Conservation (phyloP, 108 stramenopile genomes). For the Cylindrotheca fusiformis region DNA sequence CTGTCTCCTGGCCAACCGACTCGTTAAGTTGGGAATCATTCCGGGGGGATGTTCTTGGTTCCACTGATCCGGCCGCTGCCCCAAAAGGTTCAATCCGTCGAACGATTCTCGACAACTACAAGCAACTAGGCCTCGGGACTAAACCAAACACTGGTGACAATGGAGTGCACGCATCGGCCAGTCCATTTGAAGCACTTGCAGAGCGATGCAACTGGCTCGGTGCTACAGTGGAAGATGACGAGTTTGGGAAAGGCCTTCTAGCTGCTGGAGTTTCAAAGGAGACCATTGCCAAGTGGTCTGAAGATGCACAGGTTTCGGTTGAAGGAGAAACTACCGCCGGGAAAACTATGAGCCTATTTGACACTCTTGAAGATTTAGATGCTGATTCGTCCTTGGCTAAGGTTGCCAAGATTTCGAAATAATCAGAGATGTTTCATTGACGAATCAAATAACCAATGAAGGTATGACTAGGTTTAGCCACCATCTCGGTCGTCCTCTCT, state of each 20-base stretch:
- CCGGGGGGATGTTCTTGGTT: slow-evolving; percentile 57
- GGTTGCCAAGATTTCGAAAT: slow-evolving; percentile 48
- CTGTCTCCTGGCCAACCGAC: slow-evolving; percentile 66
- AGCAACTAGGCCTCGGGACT: slow-evolving; percentile 51
- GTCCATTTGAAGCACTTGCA: slow-evolving; percentile 85
- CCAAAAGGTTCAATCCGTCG: slow-evolving; percentile 63
- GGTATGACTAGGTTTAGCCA: too few relatives aligned
- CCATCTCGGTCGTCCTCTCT: too few relatives aligned
- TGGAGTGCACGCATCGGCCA: slow-evolving; percentile 83
- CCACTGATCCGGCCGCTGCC: slow-evolving; percentile 52
- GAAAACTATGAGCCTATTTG: slow-evolving; percentile 66
- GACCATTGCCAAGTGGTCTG: slow-evolving; percentile 60
- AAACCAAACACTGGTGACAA: slow-evolving; percentile 88
- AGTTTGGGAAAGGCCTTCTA: slow-evolving; percentile 69
- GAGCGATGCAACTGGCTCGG: slow-evolving; percentile 80
- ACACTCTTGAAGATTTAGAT: slow-evolving; percentile 82
- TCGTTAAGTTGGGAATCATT: slow-evolving; percentile 73
- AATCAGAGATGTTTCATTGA: too few relatives aligned
- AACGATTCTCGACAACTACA: slow-evolving; percentile 59
- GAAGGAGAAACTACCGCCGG: slow-evolving; percentile 59
- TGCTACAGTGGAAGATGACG: slow-evolving; percentile 52
- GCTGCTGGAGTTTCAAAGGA: slow-evolving; percentile 55
- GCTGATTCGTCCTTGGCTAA: slow-evolving; percentile 61
- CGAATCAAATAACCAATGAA: too few relatives aligned
- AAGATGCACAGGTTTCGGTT: slow-evolving; percentile 65